A percentile compares a stretch with the other conserved stretches of the same genome.
phyloP scores from a whole-genome alignment of 2,329 filamentous ascomycete species.

The Epichloe elymi region DNA sequence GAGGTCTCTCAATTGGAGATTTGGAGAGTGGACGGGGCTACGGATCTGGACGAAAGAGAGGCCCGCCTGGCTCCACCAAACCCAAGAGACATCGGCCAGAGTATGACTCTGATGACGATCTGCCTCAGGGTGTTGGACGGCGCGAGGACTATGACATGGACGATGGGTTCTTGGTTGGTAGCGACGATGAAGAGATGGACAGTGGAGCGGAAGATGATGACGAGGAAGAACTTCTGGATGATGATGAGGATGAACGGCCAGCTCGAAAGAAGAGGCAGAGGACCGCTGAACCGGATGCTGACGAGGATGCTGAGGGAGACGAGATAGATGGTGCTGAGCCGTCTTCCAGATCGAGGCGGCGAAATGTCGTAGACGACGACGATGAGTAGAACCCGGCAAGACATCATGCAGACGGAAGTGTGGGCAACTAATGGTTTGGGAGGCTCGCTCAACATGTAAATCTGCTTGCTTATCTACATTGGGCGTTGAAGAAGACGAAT shows the following conservation, averaged over 20 bases:
- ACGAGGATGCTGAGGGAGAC: constrained; percentile 41
- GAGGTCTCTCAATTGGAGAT: constrained; percentile 53
- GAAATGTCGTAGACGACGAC: constrained; percentile 44
- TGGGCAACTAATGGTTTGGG: background rate
- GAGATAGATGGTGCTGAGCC: constrained; percentile 32
- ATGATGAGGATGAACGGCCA: constrained; percentile 38
- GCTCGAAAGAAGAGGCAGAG: constrained; percentile 35
- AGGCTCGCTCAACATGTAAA: background rate
- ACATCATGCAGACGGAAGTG: background rate
- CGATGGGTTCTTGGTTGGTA: constrained; percentile 65
- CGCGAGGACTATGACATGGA: constrained; percentile 69
- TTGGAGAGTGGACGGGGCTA: constrained; percentile 49
- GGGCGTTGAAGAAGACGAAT: background rate
- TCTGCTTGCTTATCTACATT: background rate
- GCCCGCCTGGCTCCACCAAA: constrained; percentile 34
- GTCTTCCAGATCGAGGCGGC: constrained; percentile 35
- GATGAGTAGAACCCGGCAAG: constrained; percentile 5
- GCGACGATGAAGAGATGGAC: constrained; percentile 56
- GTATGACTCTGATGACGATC: constrained; percentile 67
- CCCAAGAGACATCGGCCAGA: constrained; percentile 44
- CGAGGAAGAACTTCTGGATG: constrained; percentile 43
- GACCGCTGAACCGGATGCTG: constrained; percentile 34
- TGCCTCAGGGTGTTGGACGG: constrained; percentile 44
- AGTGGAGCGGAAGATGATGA: constrained; percentile 54
- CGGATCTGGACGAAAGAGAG: constrained; percentile 39